Evolutionary conservation across 148 eudicot genomes (phyloP).

Genomic region (Oxyria digyna): DNA sequence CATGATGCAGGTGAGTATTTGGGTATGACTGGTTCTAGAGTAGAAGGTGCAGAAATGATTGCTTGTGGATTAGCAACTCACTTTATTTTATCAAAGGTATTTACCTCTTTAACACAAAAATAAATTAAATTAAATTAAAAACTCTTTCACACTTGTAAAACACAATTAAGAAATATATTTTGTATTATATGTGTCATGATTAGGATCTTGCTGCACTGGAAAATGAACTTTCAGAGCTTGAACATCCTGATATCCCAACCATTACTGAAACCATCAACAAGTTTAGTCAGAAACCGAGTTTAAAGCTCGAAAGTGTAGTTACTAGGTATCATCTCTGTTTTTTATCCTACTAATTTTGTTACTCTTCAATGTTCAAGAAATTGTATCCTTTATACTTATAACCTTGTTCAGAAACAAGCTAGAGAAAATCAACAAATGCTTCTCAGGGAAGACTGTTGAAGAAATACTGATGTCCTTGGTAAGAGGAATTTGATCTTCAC

Average conservation of each 20-base stretch:
- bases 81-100: slow-evolving; percentile 22
- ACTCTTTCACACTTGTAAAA: no score
- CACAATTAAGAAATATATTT: neutral
- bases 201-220: slow-evolving; percentile 19
- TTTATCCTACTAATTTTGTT: neutral
- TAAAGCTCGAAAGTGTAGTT: neutral
- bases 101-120: neutral
- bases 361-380: neutral
- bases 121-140: neutral
- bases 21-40: slow-evolving; percentile 20
- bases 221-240: slow-evolving; percentile 9
- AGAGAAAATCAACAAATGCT: slow-evolving; percentile 18
- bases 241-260: neutral
- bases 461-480: slow-evolving; percentile 21
- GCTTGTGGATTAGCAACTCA: slow-evolving; percentile 33
- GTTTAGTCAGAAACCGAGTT: neutral
- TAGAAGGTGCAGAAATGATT: slow-evolving; percentile 24
- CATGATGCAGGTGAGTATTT: slow-evolving; percentile 22
- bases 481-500: neutral
- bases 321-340: neutral
- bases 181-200: neutral
- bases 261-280: slow-evolving; percentile 9
- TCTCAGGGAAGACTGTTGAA: slow-evolving; percentile 20
- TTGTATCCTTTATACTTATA: neutral
- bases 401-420: slow-evolving; percentile 5